These are phyloP conservation scores for Cladophialophora psammophila DNA, from an alignment of 2,329 filamentous ascomycete species.

Conservation along the genomic window DNA sequence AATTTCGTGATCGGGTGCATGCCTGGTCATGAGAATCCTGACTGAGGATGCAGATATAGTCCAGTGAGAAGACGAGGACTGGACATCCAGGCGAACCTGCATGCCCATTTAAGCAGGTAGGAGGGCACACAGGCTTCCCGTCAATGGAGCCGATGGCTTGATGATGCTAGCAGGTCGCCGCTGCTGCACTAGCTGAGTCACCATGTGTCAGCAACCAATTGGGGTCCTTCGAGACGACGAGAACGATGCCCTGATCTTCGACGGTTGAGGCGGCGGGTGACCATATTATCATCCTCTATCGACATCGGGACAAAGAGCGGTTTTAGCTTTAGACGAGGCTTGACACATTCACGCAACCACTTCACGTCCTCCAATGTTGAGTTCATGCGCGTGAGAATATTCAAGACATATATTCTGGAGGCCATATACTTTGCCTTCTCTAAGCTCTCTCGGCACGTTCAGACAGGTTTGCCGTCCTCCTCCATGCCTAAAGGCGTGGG, in stretches of 20 bases:
- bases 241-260: not conserved
- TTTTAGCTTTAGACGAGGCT: not conserved
- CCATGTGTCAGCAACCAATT: slow-evolving; percentile 21
- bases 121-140: not conserved
- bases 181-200: slow-evolving; percentile 16
- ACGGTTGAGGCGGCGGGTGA: not conserved
- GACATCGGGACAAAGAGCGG: not conserved
- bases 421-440: not conserved
- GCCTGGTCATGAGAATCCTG: not conserved
- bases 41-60: not conserved
- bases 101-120: not conserved
- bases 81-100: not conserved
- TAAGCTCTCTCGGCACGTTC: not conserved
- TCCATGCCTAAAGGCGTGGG: not conserved
- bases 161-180: slow-evolving; percentile 2
- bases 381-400: not conserved
- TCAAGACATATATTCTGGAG: too few relatives aligned
- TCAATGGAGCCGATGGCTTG: not conserved
- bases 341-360: not conserved
- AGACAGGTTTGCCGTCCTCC: not conserved
- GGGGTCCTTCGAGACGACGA: not conserved
- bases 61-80: not conserved
- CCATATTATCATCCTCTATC: not conserved
- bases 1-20: not conserved
- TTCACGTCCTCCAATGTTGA: not conserved